Percentiles rank a stretch among this genome's conserved stretches.
phyloP scores from a whole-genome alignment of 2,329 filamentous ascomycete species.

The Alternaria sp. region DNA sequence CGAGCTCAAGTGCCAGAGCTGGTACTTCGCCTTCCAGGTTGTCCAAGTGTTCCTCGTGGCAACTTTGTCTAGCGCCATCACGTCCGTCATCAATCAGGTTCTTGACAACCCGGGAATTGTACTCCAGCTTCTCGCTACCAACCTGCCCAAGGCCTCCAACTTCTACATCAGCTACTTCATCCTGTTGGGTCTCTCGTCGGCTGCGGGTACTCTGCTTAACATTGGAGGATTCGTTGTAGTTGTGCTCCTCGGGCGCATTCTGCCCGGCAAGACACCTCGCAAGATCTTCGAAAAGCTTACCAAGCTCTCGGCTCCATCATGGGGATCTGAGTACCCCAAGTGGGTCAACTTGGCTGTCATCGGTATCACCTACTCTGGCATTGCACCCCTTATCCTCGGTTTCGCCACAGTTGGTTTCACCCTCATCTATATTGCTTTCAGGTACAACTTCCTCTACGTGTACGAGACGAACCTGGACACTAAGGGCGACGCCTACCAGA shows the following conservation, averaged over 20 bases:
- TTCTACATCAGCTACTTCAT: conserved; percentile 97
- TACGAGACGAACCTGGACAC: conserved; percentile 59
- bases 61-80: conserved; percentile 81
- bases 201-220: conserved; percentile 68
- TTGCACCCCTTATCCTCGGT: conserved; percentile 59
- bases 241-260: conserved; percentile 77
- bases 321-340: conserved; percentile 58
- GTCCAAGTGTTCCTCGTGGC: conserved; percentile 94
- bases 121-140: conserved; percentile 71
- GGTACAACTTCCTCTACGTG: conserved; percentile 61
- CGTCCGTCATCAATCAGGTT: conserved; percentile 65
- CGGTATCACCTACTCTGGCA: conserved; percentile 59
- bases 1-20: conserved; percentile 83
- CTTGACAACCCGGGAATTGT: conserved; percentile 67
- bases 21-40: conserved; percentile 91
- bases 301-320: conserved; percentile 55
- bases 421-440: conserved; percentile 59
- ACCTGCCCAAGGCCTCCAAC: conserved; percentile 86
- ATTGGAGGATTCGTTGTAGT: conserved; percentile 82
- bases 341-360: conserved; percentile 57
- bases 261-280: conserved; percentile 56
- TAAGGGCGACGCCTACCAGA: conserved; percentile 57
- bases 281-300: conserved; percentile 57
- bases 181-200: conserved; percentile 71
- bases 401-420: conserved; percentile 57